phyloP scores from a whole-genome alignment of 441 rosid genomes.

The Euphorbia corollata region DNA sequence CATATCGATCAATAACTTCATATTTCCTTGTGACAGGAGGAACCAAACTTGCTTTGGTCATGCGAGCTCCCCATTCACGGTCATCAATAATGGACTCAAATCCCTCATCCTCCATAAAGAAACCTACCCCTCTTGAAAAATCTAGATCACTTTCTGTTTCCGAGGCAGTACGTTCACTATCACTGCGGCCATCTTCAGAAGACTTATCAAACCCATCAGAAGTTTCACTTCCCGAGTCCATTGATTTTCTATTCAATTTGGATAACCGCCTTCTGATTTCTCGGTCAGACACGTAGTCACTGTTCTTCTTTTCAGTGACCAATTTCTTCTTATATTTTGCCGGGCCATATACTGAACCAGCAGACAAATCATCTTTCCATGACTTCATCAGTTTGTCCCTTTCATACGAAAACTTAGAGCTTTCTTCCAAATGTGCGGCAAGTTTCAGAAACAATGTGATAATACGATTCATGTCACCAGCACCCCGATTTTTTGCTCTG shows the following conservation, averaged over 20 bases:
- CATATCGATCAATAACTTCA: slow-evolving; percentile 79
- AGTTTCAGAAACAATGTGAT: slow-evolving; percentile 73
- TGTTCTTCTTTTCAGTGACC: slow-evolving; percentile 59
- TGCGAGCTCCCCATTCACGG: slow-evolving; percentile 99
- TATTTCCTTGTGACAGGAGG: slow-evolving; percentile 99
- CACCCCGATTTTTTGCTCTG: slow-evolving; percentile 77
- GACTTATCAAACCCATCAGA: slow-evolving; percentile 67
- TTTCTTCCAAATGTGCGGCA: slow-evolving; percentile 82
- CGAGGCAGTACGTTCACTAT: slow-evolving; percentile 61
- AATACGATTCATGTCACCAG: slow-evolving; percentile 72
- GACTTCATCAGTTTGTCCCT: slow-evolving; percentile 71
- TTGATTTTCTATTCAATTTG: slow-evolving; percentile 70
- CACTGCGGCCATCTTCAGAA: slow-evolving; percentile 62
- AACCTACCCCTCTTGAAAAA: slow-evolving; percentile 55
- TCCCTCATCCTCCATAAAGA: slow-evolving; percentile 49
- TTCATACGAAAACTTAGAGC: slow-evolving; percentile 68
- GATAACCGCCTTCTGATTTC: slow-evolving; percentile 86
- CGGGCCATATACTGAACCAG: slow-evolving; percentile 38
- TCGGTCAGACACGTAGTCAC: slow-evolving; percentile 83
- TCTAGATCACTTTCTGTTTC: slow-evolving; percentile 87
- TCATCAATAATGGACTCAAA: slow-evolving; percentile 65
- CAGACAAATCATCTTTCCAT: slow-evolving; percentile 72
- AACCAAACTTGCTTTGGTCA: slow-evolving; percentile 95
- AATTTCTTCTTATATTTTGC: slow-evolving; percentile 61
- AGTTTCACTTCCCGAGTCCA: slow-evolving; percentile 91